Percentiles rank a stretch among this genome's conserved stretches.
Evolutionary conservation across 2,329 filamentous ascomycete genomes (phyloP).

Genomic region (Monosporascus sp.): DNA sequence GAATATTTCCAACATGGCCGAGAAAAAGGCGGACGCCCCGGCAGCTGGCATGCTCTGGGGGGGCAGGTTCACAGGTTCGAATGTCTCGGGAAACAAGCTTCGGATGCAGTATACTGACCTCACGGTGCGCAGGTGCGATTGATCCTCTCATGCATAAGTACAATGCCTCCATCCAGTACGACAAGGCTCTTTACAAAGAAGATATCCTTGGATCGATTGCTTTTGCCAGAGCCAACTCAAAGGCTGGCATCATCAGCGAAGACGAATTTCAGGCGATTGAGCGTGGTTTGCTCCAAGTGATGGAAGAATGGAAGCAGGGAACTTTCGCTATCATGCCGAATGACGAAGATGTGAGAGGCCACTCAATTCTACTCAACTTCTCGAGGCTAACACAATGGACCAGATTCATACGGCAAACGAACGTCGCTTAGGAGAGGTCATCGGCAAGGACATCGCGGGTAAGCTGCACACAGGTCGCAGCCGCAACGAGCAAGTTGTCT

Average conservation of each 20-base stretch:
- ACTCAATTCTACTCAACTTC: constrained; percentile 5
- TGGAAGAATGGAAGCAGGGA: constrained; percentile 47
- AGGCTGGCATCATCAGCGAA: constrained; percentile 65
- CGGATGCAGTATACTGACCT: constrained; percentile 21
- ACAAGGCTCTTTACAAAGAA: constrained; percentile 71
- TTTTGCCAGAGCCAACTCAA: constrained; percentile 74
- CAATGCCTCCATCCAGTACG: constrained; percentile 76
- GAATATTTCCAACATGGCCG: constrained; percentile 10
- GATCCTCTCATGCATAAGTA: constrained; percentile 84
- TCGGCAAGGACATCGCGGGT: constrained; percentile 77
- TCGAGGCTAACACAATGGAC: constrained; percentile 26
- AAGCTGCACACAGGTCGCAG: constrained; percentile 87
- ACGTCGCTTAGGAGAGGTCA: constrained; percentile 70
- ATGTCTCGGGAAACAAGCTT: constrained; percentile 4
- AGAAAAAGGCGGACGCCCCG: constrained; percentile 13
- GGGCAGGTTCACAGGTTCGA: constrained; percentile 53
- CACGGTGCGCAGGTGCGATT: constrained; percentile 55
- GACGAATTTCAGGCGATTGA: constrained; percentile 73
- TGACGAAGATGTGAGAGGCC: constrained; percentile 44
- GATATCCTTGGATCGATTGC: constrained; percentile 78
- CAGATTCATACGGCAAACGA: constrained; percentile 20
- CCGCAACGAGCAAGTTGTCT: constrained; percentile 85
- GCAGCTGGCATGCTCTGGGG: constrained; percentile 49
- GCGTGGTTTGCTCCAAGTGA: constrained; percentile 56
- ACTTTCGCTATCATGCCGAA: constrained; percentile 47